Percentiles rank a stretch among this genome's conserved stretches.
phyloP scores from a whole-genome alignment of 371 early-diverging fungal genomes.

The Actinomortierella wolfii region DNA sequence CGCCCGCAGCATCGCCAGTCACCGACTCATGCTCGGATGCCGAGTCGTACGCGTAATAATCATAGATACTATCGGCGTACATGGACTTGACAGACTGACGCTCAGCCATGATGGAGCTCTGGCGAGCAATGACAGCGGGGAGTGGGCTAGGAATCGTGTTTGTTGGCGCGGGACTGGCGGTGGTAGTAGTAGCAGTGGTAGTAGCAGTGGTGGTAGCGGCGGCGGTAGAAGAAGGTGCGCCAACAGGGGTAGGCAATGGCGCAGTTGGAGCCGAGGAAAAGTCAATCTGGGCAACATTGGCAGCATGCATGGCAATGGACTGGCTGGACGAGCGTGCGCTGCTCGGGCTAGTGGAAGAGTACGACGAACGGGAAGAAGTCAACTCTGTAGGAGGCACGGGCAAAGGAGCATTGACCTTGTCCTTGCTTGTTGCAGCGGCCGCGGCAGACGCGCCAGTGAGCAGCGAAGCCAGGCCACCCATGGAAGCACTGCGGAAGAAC shows the following conservation, averaged over 20 bases:
- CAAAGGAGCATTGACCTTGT: too few species aligned
- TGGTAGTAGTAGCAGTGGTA: conserved; percentile 1
- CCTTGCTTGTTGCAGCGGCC: too few species aligned
- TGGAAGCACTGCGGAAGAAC: conserved; percentile 6
- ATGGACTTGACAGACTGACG: conserved; percentile 34
- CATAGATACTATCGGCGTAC: conserved; percentile 45
- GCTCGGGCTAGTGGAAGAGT: too few species aligned
- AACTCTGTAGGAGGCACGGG: too few species aligned
- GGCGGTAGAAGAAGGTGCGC: not conserved
- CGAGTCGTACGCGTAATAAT: conserved; percentile 44
- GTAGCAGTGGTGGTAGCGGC: not conserved
- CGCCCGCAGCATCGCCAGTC: too few species aligned
- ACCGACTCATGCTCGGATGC: conserved; percentile 21
- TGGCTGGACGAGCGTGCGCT: too few species aligned
- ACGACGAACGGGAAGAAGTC: too few species aligned
- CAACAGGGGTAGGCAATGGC: conserved; percentile 30
- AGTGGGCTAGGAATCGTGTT: conserved; percentile 5
- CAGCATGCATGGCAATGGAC: too few species aligned
- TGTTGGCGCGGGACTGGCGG: too few species aligned
- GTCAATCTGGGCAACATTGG: too few species aligned
- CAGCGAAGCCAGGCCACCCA: conserved; percentile 23
- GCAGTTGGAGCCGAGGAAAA: conserved; percentile 26
- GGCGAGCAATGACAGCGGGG: conserved; percentile 29
- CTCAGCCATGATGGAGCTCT: conserved; percentile 31
- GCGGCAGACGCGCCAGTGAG: conserved; percentile 20